Base-by-base conservation (phyloP, 2,329 filamentous ascomycete species). In the Aspergillus sp. region DNA sequence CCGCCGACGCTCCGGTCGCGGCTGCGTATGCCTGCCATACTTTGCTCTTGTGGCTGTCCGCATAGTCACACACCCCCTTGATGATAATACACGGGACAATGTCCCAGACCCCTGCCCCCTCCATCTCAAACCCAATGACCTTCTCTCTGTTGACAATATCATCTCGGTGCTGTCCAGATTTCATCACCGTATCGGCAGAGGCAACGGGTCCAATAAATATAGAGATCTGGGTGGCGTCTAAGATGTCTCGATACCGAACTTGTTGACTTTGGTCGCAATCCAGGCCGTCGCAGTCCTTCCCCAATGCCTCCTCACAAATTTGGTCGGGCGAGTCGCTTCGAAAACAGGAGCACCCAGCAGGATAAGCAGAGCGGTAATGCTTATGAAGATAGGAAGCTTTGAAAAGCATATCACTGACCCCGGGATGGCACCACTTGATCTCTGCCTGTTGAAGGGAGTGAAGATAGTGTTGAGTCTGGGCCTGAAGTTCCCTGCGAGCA, bases 151-250 rank as follows among this genome's bases (percentile, higher is more conserved):
- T 17, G 36, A 17, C 36, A 11, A 40, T 11, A 9, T 40, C 16
- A 40, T 40, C 36, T 11, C 48, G 48, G 20, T 45, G 7, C n/a
- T 45, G 16, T 5, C 16, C 48, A 14, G 48, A 45, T 36, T 45
- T 40, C 31, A 50, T 29, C 29, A 50, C 41, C 4, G 48, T 45
- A 31, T 50, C 41, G 4, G 16, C 48, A 50, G 48, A 50, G 10
- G 41, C 41, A 21, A 50, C 17, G 3, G 31, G 16, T n/a, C 48
- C 48, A 29, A 50, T 40, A 29, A 32, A 32, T 32, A 32, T 32
- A 32, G 29, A 32, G 29, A 32, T 32, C 6, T 32, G 7, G 29
- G 29, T 45, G 29, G 9, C 21, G 38, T 21, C 4, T 9, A 17
- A 45, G 40, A 7, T 36, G 29, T 5, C 40, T 21, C 25, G 10